phyloP scores from a whole-genome alignment of 2,329 filamentous ascomycete species.

The Colletotrichum camelliae region DNA sequence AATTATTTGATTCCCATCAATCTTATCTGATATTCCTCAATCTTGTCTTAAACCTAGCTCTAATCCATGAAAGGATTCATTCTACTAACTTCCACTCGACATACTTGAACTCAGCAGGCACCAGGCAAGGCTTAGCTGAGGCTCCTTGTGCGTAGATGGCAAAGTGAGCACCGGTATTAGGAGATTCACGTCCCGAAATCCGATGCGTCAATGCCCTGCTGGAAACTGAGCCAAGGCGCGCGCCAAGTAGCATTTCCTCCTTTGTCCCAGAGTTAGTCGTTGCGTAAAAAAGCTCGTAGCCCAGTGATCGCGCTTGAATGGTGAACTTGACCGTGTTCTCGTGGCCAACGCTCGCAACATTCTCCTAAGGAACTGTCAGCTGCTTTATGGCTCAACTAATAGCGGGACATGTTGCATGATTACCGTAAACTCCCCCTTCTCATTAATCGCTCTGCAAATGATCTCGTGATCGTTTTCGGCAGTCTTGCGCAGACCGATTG shows the following conservation, averaged over 20 bases:
- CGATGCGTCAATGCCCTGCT: neutral
- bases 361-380: neutral
- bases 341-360: neutral
- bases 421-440: neutral
- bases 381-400: neutral
- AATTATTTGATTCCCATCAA: too few relatives aligned
- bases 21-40: too few relatives aligned
- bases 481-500: neutral
- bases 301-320: neutral
- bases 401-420: too few relatives aligned
- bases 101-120: too few relatives aligned
- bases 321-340: neutral
- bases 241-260: neutral
- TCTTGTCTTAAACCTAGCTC: too few relatives aligned
- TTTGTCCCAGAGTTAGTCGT: fast-evolving
- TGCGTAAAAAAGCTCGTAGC: neutral
- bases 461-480: neutral
- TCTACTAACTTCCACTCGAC: too few relatives aligned
- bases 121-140: too few relatives aligned
- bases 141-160: neutral
- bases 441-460: neutral
- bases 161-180: neutral
- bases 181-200: neutral
- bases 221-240: neutral
- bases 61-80: too few relatives aligned